These are phyloP conservation scores for Colletotrichum sansevieriae DNA, from an alignment of 2,329 filamentous ascomycete genomes.

Conservation along the genomic window DNA sequence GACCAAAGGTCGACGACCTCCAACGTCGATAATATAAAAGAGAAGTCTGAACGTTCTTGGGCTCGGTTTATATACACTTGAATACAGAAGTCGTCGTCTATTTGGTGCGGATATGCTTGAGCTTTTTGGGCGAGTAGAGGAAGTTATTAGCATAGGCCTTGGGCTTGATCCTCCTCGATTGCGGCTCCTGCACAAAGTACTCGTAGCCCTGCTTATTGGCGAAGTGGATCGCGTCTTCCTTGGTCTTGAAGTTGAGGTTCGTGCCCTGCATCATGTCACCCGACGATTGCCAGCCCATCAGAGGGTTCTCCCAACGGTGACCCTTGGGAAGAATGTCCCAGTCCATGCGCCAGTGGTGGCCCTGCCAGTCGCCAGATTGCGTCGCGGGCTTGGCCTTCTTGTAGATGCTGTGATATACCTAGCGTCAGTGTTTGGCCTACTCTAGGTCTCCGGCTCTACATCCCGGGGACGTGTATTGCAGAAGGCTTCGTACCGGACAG, in stretches of 20 bases:
- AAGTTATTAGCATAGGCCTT: slow-evolving; percentile 99
- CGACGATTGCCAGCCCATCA: slow-evolving; percentile 99
- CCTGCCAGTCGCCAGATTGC: slow-evolving; percentile 90
- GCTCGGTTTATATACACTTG: slow-evolving; percentile 48
- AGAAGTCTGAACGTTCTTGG: slow-evolving; percentile 17
- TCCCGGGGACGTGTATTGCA: not conserved
- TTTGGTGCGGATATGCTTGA: slow-evolving; percentile 89
- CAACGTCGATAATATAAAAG: not conserved
- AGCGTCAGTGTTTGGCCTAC: not conserved
- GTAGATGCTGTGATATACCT: slow-evolving; percentile 78
- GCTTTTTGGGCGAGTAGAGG: slow-evolving; percentile 83
- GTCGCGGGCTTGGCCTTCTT: slow-evolving; percentile 93
- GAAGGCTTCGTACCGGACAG: slow-evolving; percentile 79
- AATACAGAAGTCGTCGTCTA: slow-evolving; percentile 56
- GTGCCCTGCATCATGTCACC: slow-evolving; percentile 96
- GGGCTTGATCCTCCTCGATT: slow-evolving; percentile 84
- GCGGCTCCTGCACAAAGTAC: slow-evolving; percentile 98
- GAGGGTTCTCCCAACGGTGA: slow-evolving; percentile 96
- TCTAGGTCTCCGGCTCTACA: not conserved
- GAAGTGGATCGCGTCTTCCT: slow-evolving; percentile 94
- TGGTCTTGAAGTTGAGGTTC: slow-evolving; percentile 87
- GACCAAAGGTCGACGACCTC: no score
- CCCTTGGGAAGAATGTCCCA: slow-evolving; percentile 96
- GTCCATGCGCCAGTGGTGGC: slow-evolving; percentile 94
- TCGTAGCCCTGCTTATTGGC: slow-evolving; percentile 99